Percentiles rank a stretch among this genome's conserved stretches.
These are phyloP conservation scores for Ottelia alismoides DNA, from an alignment of 106 monocot species.

Conservation along the genomic window DNA sequence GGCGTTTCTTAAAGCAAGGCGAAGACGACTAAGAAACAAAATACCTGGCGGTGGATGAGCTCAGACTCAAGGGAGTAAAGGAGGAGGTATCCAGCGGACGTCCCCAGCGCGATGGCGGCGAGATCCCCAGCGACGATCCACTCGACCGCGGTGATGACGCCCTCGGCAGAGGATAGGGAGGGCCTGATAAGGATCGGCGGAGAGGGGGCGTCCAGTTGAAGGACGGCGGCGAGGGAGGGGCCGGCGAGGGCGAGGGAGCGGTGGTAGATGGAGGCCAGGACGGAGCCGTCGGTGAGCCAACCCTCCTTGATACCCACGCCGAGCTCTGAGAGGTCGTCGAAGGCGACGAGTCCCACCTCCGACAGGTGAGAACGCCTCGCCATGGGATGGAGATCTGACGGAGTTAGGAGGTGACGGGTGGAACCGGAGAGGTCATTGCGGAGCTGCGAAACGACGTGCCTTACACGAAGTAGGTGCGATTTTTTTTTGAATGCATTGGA, in stretches of 20 bases:
- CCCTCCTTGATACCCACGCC: slow-evolving; percentile 71
- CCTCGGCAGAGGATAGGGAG: slow-evolving; percentile 37
- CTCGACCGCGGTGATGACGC: slow-evolving; percentile 49
- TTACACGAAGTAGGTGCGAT: too few relatives aligned
- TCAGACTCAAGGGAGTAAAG: slow-evolving; percentile 51
- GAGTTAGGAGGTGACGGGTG: too few relatives aligned
- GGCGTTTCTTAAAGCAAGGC: background rate
- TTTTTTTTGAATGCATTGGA: too few relatives aligned
- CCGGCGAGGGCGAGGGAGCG: slow-evolving; percentile 54
- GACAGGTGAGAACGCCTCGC: slow-evolving; percentile 50
- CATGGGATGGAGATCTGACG: too few relatives aligned
- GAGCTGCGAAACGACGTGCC: too few relatives aligned
- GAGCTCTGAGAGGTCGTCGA: slow-evolving; percentile 34
- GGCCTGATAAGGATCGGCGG: slow-evolving; percentile 35
- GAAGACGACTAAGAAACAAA: background rate
- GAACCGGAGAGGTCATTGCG: too few relatives aligned
- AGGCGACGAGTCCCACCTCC: slow-evolving; percentile 52
- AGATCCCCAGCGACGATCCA: slow-evolving; percentile 55
- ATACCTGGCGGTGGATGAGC: slow-evolving; percentile 84
- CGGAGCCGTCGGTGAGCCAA: slow-evolving; percentile 61
- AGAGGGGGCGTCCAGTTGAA: slow-evolving; percentile 8
- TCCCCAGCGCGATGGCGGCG: slow-evolving; percentile 54
- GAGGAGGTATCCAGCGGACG: slow-evolving; percentile 55
- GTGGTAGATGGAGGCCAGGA: slow-evolving; percentile 42
- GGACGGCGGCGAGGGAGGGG: slow-evolving; percentile 24